Conservation (phyloP, 495 filamentous ascomycete species). For the Tetracladium marchalianum region DNA sequence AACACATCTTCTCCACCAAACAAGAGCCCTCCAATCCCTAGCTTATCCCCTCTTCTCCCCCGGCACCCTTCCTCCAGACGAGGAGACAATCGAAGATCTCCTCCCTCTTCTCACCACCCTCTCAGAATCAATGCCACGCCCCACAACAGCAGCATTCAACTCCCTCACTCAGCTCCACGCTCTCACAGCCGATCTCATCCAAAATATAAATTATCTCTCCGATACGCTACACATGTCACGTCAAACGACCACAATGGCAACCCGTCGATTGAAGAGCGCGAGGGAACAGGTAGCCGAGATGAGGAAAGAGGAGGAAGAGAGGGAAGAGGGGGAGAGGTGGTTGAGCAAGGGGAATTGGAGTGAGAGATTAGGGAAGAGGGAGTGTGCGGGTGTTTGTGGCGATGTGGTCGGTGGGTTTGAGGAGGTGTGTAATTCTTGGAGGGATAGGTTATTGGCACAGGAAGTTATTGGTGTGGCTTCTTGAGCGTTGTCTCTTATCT, state of each 20-base stretch:
- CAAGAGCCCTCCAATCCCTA: constrained; percentile 70
- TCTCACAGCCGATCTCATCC: constrained; percentile 67
- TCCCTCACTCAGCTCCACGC: constrained; percentile 50
- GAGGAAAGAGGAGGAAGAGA: constrained; percentile 66
- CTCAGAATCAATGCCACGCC: constrained; percentile 44
- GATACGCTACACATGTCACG: constrained; percentile 92
- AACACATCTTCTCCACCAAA: constrained; percentile 77
- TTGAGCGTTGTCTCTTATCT: too few species aligned
- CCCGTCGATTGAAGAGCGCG: constrained; percentile 61
- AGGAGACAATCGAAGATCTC: constrained; percentile 55
- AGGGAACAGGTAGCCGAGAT: constrained; percentile 77
- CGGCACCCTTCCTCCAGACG: constrained; percentile 37
- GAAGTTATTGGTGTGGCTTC: constrained; percentile 17
- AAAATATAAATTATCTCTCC: constrained; percentile 73
- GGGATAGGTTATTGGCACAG: constrained; percentile 37
- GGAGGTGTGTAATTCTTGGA: constrained; percentile 59
- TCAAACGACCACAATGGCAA: constrained; percentile 72
- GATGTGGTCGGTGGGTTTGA: constrained; percentile 91
- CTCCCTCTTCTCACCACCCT: constrained; percentile 50
- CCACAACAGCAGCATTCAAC: constrained; percentile 40
- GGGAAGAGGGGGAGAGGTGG: constrained; percentile 73
- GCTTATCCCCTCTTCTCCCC: constrained; percentile 62
- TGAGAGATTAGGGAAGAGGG: constrained; percentile 57
- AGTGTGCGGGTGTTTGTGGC: constrained; percentile 67
- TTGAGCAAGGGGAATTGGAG: constrained; percentile 75